Evolutionary conservation across 306 rosid species (phyloP).

Genomic region (Lupinus albus): DNA sequence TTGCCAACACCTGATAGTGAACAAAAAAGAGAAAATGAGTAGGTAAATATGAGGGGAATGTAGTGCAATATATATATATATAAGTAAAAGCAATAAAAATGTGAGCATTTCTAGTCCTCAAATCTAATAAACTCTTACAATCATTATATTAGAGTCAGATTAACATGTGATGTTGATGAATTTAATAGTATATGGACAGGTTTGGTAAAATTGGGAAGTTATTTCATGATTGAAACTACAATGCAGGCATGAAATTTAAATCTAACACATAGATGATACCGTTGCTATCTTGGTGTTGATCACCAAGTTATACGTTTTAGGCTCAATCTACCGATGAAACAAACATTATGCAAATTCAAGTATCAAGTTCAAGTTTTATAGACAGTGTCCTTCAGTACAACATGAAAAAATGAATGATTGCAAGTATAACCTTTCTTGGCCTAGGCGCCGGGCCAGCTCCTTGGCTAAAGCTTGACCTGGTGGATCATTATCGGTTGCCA

Average conservation of each 20-base stretch:
- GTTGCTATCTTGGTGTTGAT: conserved; percentile 7
- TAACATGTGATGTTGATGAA: conserved; percentile 8
- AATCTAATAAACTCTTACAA: conserved; percentile 2
- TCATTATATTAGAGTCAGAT: not conserved
- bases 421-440: conserved; percentile 48
- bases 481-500: conserved; percentile 57
- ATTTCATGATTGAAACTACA: conserved; percentile 5
- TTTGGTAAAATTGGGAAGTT: conserved; percentile 1
- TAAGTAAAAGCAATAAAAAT: conserved; percentile 12
- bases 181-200: not conserved
- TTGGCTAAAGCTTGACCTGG: conserved; percentile 60
- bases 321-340: conserved; percentile 3
- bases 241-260: conserved; percentile 31
- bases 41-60: not conserved
- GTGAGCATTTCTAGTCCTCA: conserved; percentile 6
- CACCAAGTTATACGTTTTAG: not conserved
- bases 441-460: conserved; percentile 56
- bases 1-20: conserved; percentile 48
- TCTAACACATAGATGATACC: conserved; percentile 1
- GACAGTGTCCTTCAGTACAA: conserved; percentile 6
- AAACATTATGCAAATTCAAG: conserved; percentile 4
- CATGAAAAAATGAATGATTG: conserved; percentile 31
- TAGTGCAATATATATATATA: not conserved
- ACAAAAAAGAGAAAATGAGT: conserved; percentile 1
- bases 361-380: not conserved